Percentiles rank a stretch among this genome's conserved stretches.
Evolutionary conservation across 306 rosid genomes (phyloP).

Genomic region (Rosa lucieae): DNA sequence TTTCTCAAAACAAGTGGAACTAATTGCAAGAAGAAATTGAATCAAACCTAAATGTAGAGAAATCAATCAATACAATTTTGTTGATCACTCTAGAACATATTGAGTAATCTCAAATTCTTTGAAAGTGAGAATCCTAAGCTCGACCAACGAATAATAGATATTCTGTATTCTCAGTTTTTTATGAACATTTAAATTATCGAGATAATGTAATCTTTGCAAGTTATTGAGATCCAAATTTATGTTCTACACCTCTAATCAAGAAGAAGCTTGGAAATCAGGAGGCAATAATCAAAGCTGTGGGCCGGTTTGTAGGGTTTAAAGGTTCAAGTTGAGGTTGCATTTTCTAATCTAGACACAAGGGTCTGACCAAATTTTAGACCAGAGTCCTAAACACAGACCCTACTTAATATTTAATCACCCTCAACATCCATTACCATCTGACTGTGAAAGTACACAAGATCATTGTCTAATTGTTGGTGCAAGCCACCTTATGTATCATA

Average conservation of each 20-base stretch:
- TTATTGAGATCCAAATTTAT: neutral
- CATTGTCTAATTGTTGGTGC: constrained; percentile 61
- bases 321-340: constrained; percentile 23
- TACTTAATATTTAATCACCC: constrained; percentile 36
- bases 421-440: constrained; percentile 38
- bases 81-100: no score
- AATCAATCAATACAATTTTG: no score
- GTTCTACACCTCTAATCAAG: neutral
- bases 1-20: no score
- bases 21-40: no score
- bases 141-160: no score
- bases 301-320: constrained; percentile 22
- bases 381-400: constrained; percentile 24
- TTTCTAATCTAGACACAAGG: constrained; percentile 7
- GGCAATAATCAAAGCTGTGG: constrained; percentile 34
- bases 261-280: neutral
- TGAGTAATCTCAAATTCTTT: no score
- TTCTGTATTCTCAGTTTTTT: neutral
- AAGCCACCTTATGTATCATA: constrained; percentile 36
- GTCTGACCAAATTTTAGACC: constrained; percentile 9
- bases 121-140: no score
- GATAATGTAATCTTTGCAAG: neutral
- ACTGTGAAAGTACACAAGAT: constrained; percentile 48
- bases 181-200: neutral
- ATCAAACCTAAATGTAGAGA: no score